Base-by-base conservation (phyloP, 2,329 filamentous ascomycete species). In the Aspergillus sp. region DNA sequence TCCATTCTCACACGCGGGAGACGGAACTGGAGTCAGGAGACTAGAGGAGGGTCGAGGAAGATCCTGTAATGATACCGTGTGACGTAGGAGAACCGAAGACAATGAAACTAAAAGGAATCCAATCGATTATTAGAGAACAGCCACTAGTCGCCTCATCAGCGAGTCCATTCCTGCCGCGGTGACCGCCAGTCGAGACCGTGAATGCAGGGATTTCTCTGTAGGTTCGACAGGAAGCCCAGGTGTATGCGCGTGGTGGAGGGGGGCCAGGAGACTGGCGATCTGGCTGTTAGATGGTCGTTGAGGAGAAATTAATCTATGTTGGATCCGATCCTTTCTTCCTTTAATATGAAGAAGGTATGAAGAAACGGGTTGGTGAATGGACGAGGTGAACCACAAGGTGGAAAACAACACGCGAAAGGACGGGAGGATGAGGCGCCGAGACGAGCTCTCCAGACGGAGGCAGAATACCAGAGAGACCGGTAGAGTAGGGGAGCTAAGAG, bases 131-230 rank as follows among this genome's bases (percentile, higher is more conserved):
- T 61, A 65, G 57, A 65, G 60, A 60, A 60, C 56, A 58, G 59
- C 57, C 54, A 59, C 57, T 51, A 61, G 49, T 60, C 54, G 52
- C 59, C 64, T 68, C 61, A 69, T 61, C 59, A 60, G 57, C 65
- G 65, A 63, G 60, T 69, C 66, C 67, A 70, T 70, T 69, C 67
- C 67, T 67, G 58, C 65, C 58, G 61, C 51, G 50, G 53, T 55
- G 59, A 60, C 58, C 64, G 55, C 58, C 67, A 57, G 36, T 61
- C 51, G 38, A 57, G 51, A 59, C 53, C 50, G 52, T 54, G 54
- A 46, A 52, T 22, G 35, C 6, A 38, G 35, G 35, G 35, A 47
- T 44, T 41, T 42, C 26, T 22, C 42, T 35, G 26, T 30, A 30
- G 26, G 26, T 30, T 7, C 26, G 26, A 30, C 22, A 8, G 26